Percentiles rank a stretch among this genome's conserved stretches.
Conservation (phyloP, 208 protist species). For the Kentomonas sorsogonicus region DNA sequence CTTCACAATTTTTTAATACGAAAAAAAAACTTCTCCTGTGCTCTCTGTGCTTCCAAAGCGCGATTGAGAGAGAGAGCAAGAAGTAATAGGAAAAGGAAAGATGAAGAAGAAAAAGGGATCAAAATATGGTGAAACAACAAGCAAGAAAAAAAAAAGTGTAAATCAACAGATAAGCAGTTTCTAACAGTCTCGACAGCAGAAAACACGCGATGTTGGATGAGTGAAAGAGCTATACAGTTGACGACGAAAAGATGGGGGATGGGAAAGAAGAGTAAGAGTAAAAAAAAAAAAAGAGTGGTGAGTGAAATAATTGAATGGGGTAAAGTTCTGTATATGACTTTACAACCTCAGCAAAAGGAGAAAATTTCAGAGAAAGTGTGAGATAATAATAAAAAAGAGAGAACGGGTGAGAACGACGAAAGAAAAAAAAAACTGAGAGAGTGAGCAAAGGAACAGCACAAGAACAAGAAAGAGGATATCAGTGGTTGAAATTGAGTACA, state of each 20-base stretch:
- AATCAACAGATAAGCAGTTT: no score
- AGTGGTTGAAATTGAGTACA: no score
- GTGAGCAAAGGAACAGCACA: no score
- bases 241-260: background rate
- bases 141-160: constrained; percentile 3
- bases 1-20: background rate
- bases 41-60: no score
- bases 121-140: background rate
- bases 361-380: background rate
- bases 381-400: no score
- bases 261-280: background rate
- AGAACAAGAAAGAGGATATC: no score
- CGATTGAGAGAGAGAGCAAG: no score
- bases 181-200: no score
- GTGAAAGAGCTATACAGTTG: no score
- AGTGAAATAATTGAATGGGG: background rate
- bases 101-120: constrained; percentile 1
- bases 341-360: background rate
- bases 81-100: constrained; percentile 10
- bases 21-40: no score
- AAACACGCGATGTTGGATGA: no score
- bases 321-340: background rate
- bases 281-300: constrained; percentile 3
- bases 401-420: no score
- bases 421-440: constrained; percentile 4